Base-by-base conservation (phyloP, 306 rosid species). In the Potentilla sterilis region DNA sequence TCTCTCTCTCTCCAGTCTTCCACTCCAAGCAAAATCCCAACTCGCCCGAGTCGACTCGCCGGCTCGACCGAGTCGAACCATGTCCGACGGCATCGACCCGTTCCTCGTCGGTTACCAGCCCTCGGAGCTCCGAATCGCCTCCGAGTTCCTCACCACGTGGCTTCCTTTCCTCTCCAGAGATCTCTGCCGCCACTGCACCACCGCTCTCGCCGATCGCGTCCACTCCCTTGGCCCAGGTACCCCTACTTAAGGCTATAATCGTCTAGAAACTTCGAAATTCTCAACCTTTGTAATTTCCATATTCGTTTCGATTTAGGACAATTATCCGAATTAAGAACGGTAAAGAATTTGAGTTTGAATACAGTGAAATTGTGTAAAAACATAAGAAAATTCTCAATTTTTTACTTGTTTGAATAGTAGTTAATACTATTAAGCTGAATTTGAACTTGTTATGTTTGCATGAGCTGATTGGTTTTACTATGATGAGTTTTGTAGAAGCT, bases 101-200 rank as follows among this genome's bases (percentile, higher is more conserved):
- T 87, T 92, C 59, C 97, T 89, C n/a, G 76, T 41, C 1, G 68
- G 75, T 11, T 92, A 85, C 61, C 88, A 88, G 55, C 91, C 96
- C 0, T 86, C 92, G 5, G 99, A 96, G 37, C 86, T 89, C 22
- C 88, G 82, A 87, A 92, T 89, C 82, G 99, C 96, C 10, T 90
- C 97, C 0, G 98, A 96, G 84, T 96, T 96, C 28, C 91, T 96
- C 46, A 52, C 79, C 79, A 87, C 88, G 0, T 92, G 99, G 98
- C 94, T 89, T 61, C 93, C 99, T 9, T 96, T 96, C 55, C 99
- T 96, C 79, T 81, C 99, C 18, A 75, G 72, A 85, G 98, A 88
- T 89, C 97, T 96, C 74, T 96, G 99, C 85, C 55, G 32, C 9
- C 18, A 32, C 44, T 96, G 99, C 85, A 73, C 93, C 38, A 78